Percentiles rank a stretch among this genome's conserved stretches.
Conservation (phyloP, 202 grass and related monocot species). For the Cymbopogon flexuosus region DNA sequence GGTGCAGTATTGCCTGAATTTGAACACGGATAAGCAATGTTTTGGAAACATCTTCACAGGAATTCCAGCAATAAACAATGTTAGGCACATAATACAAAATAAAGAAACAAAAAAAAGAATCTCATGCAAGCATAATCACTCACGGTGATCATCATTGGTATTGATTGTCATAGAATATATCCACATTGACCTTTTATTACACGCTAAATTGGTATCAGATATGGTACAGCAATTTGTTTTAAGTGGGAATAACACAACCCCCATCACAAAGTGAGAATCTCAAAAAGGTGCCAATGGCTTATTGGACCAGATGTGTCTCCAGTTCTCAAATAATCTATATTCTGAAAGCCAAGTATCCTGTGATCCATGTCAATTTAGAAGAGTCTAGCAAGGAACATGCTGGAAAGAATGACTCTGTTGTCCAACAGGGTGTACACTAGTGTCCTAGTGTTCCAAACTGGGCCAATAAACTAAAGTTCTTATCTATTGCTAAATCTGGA, state of each 20-base stretch:
- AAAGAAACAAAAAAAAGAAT: not conserved
- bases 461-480: not conserved
- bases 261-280: not conserved
- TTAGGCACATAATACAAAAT: not conserved
- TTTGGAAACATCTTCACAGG: not conserved
- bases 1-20: not conserved
- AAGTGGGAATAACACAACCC: constrained; percentile 9
- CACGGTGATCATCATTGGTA: not conserved
- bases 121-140: not conserved
- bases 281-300: constrained; percentile 6
- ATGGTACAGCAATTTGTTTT: not conserved
- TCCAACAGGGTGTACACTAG: not conserved
- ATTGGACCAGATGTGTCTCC: not conserved
- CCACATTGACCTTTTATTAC: constrained; percentile 5
- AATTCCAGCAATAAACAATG: not conserved
- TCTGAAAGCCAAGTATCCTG: constrained; percentile 2
- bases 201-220: not conserved
- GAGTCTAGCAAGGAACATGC: not conserved
- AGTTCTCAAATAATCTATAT: constrained; percentile 13
- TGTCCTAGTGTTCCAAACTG: not conserved
- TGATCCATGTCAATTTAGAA: not conserved
- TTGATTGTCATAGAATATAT: constrained; percentile 20
- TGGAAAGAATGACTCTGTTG: not conserved
- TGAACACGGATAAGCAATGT: not conserved
- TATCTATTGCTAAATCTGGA: not conserved